Evolutionary conservation across 2,329 filamentous ascomycete genomes (phyloP), one percentile per base, ranked within the genome.

Genomic region (Fusarium sp.): DNA sequence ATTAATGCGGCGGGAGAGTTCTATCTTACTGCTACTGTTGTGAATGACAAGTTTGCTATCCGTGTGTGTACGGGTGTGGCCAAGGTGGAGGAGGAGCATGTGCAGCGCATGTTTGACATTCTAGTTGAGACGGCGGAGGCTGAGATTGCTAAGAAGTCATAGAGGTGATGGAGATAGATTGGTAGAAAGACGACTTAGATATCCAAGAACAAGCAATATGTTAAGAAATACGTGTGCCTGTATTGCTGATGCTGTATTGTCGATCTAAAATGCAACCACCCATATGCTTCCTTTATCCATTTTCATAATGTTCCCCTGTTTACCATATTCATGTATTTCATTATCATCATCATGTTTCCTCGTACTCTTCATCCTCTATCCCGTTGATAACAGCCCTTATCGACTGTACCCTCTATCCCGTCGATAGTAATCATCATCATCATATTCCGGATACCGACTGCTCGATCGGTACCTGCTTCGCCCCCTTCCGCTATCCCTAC

Each of bases 1-100:
- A 86, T 97, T 29, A 95, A 97, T 74, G 83, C 84, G 5, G 83
- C 87, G 10, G 93, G 93, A 2, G 89, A 93, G 79, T 92, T 97
- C 59, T 98, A 93, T 80, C 82, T 98, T 25, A 98, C 94, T 0
- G 91, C 90, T 44, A 92, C 91, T 3, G 87, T 94, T 7, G 85
- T 97, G 15, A 88, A 88, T 11, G 92, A 89, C 2, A 84, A 89
- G 22, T 93, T 93, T 79, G 91, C 92, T 3, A 97, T 98, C 65
- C 86, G 95, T 0, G 88, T 98, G 40, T 91, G 95, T 24, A 94
- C 92, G 60, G 91, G 88, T 1, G 79, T 77, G n/a, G 92, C 92
- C 73, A 83, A 87, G 25, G 83, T 88, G 43, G 88, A 91, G 0
- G 90, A 95, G 78, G 90, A 93, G 80, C 91, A 93, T 78, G 81